Base-by-base conservation (phyloP, 1,139 yeast genomes). In the Debaryomyces psychrophilus region DNA sequence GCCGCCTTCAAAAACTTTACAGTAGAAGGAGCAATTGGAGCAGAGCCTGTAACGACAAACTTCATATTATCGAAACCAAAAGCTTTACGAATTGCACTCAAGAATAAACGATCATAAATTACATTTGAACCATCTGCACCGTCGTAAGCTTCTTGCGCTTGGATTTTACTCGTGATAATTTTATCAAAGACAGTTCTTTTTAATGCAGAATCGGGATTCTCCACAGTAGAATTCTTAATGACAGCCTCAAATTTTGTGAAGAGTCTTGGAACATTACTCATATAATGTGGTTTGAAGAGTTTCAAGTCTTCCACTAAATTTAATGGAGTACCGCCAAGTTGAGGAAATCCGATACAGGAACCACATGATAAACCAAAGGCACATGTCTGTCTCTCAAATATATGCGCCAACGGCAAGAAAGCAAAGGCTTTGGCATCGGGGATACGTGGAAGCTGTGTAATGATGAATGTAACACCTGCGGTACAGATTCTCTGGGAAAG, bases 1-100 rank as follows among this genome's bases (percentile, higher is more conserved):
- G 84, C 76, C n/a, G 83, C 80, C 59, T 79, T 82, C 58, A 87
- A 65, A 60, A 85, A 86, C 44, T 71, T 65, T 41, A 84, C 67
- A 8, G 89, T 83, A 31, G 78, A 81, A 17, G 77, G 73, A 18
- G 86, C 68, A 46, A 87, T 79, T 17, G 95, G 95, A 4, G 95
- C 95, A 28, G 90, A 83, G 1, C 95, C 95, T 23, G 85, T 73
- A 27, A 77, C 62, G 48, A 78, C 59, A 39, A 68, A 57, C 31
- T 60, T 52, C 44, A 78, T 61, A 40, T 81, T 71, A 34, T 77
- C 81, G 54, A 85, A 76, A 0, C 93, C 93, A 41, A 84, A 61
- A 37, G 77, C 73, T 41, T 68, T 69, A 46, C 86, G 72, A 44
- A 87, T 66, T 58, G 82, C 79, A 40, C 73, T 70, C 37, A 79